Conservation (phyloP, 2,329 filamentous ascomycete genomes). For the Plectosphaerella plurivora region DNA sequence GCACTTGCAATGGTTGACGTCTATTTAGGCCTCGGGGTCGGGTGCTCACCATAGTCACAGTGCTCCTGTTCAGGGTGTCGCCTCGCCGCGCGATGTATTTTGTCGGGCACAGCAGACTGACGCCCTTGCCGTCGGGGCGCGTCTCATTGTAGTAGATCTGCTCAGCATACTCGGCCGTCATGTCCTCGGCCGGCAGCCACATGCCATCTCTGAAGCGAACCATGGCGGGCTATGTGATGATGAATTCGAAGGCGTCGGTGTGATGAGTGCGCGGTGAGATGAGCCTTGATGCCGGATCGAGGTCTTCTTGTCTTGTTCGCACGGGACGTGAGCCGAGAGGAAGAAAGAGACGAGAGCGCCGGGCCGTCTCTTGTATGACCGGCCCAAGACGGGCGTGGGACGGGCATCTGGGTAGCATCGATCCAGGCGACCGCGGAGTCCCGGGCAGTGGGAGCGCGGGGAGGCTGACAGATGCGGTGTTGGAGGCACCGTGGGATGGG, state of each 20-base stretch:
- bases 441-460: background rate
- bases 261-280: no score
- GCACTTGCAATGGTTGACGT: background rate
- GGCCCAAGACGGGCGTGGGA: background rate
- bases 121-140: conserved; percentile 36
- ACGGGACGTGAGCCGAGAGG: background rate
- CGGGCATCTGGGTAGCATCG: background rate
- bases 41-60: conserved; percentile 33
- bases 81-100: conserved; percentile 47
- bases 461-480: conserved; percentile 1
- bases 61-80: conserved; percentile 52
- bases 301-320: no score
- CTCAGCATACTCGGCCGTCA: conserved; percentile 61
- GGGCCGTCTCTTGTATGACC: conserved; percentile 3
- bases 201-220: conserved; percentile 35
- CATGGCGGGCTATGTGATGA: conserved; percentile 16
- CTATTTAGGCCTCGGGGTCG: background rate
- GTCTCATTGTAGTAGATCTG: conserved; percentile 50
- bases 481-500: background rate
- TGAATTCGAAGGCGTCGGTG: no score
- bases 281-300: background rate
- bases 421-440: background rate
- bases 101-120: conserved; percentile 52
- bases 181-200: conserved; percentile 60
- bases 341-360: background rate